Conservation (phyloP, 106 monocot genomes). For the Allium sativum region DNA sequence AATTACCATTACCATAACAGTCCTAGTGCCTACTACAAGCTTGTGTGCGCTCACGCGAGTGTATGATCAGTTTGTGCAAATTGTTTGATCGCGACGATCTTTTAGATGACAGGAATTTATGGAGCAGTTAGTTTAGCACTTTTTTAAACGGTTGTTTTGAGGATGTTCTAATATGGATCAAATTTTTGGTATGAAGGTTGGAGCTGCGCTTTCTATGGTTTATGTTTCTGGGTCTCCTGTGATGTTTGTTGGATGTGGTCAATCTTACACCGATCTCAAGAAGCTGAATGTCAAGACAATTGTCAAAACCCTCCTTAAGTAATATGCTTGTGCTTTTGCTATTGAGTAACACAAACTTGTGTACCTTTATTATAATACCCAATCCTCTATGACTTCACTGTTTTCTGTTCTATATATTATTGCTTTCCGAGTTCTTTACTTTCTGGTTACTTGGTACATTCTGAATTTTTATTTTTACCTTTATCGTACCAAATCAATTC, state of each 20-base stretch:
- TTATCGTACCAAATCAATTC: no score
- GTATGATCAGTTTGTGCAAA: background rate
- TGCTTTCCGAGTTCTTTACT: no score
- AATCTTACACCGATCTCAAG: conserved; percentile 96
- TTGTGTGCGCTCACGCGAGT: no score
- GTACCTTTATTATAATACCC: conserved; percentile 1
- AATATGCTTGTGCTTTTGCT: conserved; percentile 3
- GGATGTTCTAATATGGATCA: background rate
- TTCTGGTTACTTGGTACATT: no score
- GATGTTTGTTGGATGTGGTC: conserved; percentile 98
- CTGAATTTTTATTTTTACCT: no score
- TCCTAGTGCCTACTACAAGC: no score
- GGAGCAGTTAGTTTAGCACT: background rate
- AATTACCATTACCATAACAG: no score
- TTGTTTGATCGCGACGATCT: background rate
- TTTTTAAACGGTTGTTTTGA: background rate
- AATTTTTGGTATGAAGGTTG: conserved; percentile 38
- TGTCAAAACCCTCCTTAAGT: conserved; percentile 87
- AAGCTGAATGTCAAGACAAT: conserved; percentile 98
- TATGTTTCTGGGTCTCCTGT: conserved; percentile 93
- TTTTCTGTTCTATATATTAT: background rate
- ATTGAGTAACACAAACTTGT: conserved; percentile 1
- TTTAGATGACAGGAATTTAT: background rate
- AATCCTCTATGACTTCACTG: conserved; percentile 19
- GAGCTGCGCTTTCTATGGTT: conserved; percentile 97